phyloP scores from a whole-genome alignment of 768 basidiomycete genomes.

The Russula sp. region DNA sequence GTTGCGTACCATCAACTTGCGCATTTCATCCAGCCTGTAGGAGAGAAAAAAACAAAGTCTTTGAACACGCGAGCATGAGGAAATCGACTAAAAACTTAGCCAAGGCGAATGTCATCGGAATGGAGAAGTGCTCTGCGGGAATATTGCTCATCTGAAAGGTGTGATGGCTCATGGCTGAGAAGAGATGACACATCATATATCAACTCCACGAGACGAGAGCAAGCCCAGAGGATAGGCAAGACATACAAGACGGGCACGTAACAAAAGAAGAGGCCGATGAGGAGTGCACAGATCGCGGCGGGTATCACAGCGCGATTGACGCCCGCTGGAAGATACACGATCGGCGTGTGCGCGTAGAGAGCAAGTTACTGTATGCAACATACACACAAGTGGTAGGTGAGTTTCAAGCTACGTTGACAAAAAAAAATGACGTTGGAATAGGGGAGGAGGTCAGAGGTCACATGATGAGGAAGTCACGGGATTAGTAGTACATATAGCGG shows the following conservation, averaged over 20 bases:
- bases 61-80: background rate
- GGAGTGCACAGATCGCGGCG: conserved; percentile 40
- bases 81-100: conserved; percentile 10
- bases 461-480: too few relatives aligned
- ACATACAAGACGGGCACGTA: conserved; percentile 37
- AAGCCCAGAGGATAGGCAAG: too few relatives aligned
- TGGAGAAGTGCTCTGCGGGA: conserved; percentile 42
- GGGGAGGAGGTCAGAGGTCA: too few relatives aligned
- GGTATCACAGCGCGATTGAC: conserved; percentile 36
- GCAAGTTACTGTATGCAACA: conserved; percentile 34
- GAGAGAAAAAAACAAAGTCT: too few relatives aligned
- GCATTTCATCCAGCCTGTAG: conserved; percentile 20
- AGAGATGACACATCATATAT: background rate
- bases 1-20: conserved; percentile 19
- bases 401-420: background rate
- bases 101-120: conserved; percentile 43
- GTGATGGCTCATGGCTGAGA: conserved; percentile 31
- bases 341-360: conserved; percentile 49
- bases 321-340: conserved; percentile 52
- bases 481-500: too few relatives aligned
- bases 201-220: background rate
- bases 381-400: background rate
- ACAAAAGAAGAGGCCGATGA: conserved; percentile 41
- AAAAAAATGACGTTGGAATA: background rate
- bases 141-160: conserved; percentile 47